Conservation (phyloP, 306 rosid species). For the Quercus glauca region DNA sequence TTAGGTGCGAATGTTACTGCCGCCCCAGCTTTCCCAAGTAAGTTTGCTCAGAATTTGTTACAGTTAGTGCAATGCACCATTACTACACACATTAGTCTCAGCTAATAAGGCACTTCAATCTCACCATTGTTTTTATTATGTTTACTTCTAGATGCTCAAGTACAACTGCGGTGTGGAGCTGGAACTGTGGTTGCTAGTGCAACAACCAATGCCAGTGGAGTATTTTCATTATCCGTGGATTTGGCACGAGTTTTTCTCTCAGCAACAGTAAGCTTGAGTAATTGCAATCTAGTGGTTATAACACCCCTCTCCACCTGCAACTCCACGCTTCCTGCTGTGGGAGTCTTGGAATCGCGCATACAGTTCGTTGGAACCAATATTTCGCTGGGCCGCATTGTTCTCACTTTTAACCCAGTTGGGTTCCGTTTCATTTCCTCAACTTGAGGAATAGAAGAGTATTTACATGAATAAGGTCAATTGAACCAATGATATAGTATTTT, state of each 20-base stretch:
- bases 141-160: conserved; percentile 23
- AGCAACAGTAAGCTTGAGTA: background rate
- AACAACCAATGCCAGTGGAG: conserved; percentile 22
- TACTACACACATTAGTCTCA: background rate
- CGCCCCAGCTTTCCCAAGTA: background rate
- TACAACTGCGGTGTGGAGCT: conserved; percentile 31
- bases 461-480: background rate
- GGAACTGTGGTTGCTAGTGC: conserved; percentile 24
- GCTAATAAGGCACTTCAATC: background rate
- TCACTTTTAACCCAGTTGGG: conserved; percentile 10
- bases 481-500: background rate
- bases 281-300: conserved; percentile 27
- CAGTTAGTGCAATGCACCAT: too few species aligned
- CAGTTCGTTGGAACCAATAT: background rate
- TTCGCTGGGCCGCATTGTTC: background rate
- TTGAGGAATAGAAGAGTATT: too few species aligned
- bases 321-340: conserved; percentile 16
- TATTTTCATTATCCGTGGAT: conserved; percentile 22
- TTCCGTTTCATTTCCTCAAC: background rate
- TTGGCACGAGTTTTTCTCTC: conserved; percentile 16
- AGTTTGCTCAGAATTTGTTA: background rate
- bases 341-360: conserved; percentile 5
- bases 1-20: background rate
- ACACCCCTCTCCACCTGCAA: conserved; percentile 39
- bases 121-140: background rate